Percentiles rank a stretch among this genome's conserved stretches.
Evolutionary conservation across 352 stramenopile genomes (phyloP).

Genomic region (Pythium monospermum): DNA sequence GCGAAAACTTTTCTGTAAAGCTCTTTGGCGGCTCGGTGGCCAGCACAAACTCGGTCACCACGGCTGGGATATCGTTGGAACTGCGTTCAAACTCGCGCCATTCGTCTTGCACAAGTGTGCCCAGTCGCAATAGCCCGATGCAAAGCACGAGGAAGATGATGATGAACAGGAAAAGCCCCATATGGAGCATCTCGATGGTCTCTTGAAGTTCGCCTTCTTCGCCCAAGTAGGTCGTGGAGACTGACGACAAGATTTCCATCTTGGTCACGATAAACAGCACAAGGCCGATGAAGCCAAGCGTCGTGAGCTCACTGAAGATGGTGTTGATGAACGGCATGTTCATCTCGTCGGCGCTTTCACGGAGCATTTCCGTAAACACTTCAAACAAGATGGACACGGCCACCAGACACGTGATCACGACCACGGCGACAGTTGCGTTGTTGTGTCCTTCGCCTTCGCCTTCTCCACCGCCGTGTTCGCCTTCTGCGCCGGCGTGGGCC

Average conservation of each 20-base stretch:
- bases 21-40: conserved; percentile 36
- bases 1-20: conserved; percentile 35
- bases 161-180: conserved; percentile 81
- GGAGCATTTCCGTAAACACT: conserved; percentile 19
- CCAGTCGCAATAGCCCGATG: conserved; percentile 53
- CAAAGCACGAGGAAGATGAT: conserved; percentile 76
- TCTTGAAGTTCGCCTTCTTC: conserved; percentile 49
- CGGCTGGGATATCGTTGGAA: conserved; percentile 39
- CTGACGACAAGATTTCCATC: conserved; percentile 41
- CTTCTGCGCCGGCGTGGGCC: no score
- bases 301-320: conserved; percentile 40
- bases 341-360: conserved; percentile 20
- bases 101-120: conserved; percentile 55
- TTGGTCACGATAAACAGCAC: conserved; percentile 35
- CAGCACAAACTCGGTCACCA: conserved; percentile 58
- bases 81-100: conserved; percentile 71
- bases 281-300: conserved; percentile 48
- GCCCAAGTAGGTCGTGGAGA: conserved; percentile 41
- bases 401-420: conserved; percentile 56
- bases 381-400: conserved; percentile 36
- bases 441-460: conserved; percentile 2
- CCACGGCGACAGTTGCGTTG: conserved; percentile 31
- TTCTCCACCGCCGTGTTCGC: not conserved
- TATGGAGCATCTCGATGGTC: conserved; percentile 73
- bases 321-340: conserved; percentile 28